A percentile compares a stretch with the other conserved stretches of the same genome.
Conservation (phyloP, 352 stramenopile genomes). For the Elongisporangium prolatum region DNA sequence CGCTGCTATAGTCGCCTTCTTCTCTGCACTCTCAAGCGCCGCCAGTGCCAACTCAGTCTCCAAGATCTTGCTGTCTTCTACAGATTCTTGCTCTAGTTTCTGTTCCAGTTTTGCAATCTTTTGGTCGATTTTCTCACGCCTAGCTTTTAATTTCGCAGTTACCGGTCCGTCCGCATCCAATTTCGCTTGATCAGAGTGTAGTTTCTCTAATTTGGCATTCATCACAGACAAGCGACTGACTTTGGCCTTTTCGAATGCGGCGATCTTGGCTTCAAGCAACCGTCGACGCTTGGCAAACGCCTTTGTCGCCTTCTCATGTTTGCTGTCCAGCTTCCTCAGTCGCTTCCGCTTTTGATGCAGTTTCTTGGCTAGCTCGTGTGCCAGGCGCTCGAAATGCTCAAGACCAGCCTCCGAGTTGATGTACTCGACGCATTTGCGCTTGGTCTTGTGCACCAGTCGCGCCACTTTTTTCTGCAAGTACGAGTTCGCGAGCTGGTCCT, state of each 20-base stretch:
- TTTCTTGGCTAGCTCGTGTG: slow-evolving; percentile 18
- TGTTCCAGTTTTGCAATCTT: slow-evolving; percentile 30
- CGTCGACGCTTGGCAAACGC: slow-evolving; percentile 22
- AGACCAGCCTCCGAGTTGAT: slow-evolving; percentile 53
- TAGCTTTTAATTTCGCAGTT: slow-evolving; percentile 10
- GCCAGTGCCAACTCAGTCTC: slow-evolving; percentile 40
- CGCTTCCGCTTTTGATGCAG: slow-evolving; percentile 27
- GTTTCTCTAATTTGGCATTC: slow-evolving; percentile 18
- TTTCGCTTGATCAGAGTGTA: slow-evolving; percentile 17
- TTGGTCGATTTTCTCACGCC: slow-evolving; percentile 19
- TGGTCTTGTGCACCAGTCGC: slow-evolving; percentile 43
- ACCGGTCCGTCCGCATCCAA: slow-evolving; percentile 14
- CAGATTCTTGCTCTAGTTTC: slow-evolving; percentile 23
- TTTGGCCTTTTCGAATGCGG: slow-evolving; percentile 33
- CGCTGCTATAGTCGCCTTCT: slow-evolving; percentile 13
- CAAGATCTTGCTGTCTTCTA: slow-evolving; percentile 37
- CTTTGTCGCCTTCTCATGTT: slow-evolving; percentile 20
- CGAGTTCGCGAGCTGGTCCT: slow-evolving; percentile 54
- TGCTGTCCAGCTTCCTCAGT: slow-evolving; percentile 32
- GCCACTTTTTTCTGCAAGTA: slow-evolving; percentile 50
- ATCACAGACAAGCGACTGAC: slow-evolving; percentile 23
- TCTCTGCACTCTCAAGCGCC: slow-evolving; percentile 19
- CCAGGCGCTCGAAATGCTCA: slow-evolving; percentile 44
- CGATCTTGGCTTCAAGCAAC: slow-evolving; percentile 28
- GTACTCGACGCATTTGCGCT: slow-evolving; percentile 49